Base-by-base conservation (phyloP, 2,329 filamentous ascomycete genomes). In the Aspergillus intermedius region DNA sequence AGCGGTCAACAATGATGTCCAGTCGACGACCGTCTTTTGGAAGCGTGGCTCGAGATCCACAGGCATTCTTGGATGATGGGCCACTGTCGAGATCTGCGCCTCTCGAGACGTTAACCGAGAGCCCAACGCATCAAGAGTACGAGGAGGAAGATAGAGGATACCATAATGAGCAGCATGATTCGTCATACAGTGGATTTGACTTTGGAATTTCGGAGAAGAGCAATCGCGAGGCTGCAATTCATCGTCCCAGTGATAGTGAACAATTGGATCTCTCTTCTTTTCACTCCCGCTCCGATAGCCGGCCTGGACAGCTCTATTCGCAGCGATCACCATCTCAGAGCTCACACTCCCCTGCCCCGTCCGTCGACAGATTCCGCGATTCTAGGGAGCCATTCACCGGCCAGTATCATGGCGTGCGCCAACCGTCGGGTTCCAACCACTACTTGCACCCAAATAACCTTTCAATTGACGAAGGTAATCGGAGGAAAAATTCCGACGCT, bases 41-140 rank as follows among this genome's bases (percentile, higher is more conserved):
- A 32, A 68, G 65, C 47, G 48, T 65, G 23, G 55, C 62, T 10
- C 59, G 60, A 2, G 61, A 63, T 3, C 52, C 59, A 9, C 62
- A 58, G 28, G 60, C 58, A 23, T 60, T 60, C 15, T 54, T 62
- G 28, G 63, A 66, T 2, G 65, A 69, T 3, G 63, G 56, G 8
- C 67, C 66, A 1, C 67, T 66, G 1, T 44, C 69, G 13, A 67
- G 65, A 3, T 49, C 57, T 2, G 56, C 58, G 3, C 59, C 60
- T 5, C 65, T 10, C 55, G 37, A 40, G 17, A 40, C 37, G 4
- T 40, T 40, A 21, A 19, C 37, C 10, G 37, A 40, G 19, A 40
- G 10, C 37, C 37, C 37, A 40, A 40, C 37, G 5, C 17, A 15
- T 12, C 37, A 40, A 15, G 37, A 13, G 22, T 51, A 49, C n/a